Percentiles rank a stretch among this genome's conserved stretches.
phyloP scores from a whole-genome alignment of 1,284 basidiomycete species.

The Pseudozyma sp. region DNA sequence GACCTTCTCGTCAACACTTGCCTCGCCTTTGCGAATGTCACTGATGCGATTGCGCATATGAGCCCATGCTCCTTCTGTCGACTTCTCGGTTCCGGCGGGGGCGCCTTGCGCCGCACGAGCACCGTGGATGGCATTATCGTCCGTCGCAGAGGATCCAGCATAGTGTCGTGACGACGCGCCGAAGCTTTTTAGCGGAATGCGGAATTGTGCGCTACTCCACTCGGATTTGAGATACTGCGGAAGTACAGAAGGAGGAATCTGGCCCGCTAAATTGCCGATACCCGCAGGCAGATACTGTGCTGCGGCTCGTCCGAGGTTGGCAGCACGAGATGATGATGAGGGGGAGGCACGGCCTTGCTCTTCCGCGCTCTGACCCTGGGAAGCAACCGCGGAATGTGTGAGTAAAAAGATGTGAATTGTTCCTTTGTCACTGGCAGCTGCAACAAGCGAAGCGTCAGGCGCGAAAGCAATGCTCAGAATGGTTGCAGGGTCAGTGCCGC shows the following conservation, averaged over 20 bases:
- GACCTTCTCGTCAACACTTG: slow-evolving; percentile 54
- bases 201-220: slow-evolving; percentile 61
- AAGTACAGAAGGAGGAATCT: slow-evolving; percentile 52
- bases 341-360: neutral
- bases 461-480: slow-evolving; percentile 60
- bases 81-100: slow-evolving; percentile 34
- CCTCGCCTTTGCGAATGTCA: slow-evolving; percentile 59
- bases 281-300: slow-evolving; percentile 47
- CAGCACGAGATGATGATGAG: slow-evolving; percentile 17
- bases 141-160: slow-evolving; percentile 6
- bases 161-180: slow-evolving; percentile 37
- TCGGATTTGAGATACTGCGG: slow-evolving; percentile 60
- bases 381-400: neutral
- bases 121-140: slow-evolving; percentile 16
- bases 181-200: slow-evolving; percentile 57
- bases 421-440: slow-evolving; percentile 63
- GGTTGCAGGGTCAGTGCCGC: slow-evolving; percentile 56
- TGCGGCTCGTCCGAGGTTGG: slow-evolving; percentile 33
- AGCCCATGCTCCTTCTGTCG: slow-evolving; percentile 62
- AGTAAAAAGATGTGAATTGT: slow-evolving; percentile 62
- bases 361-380: neutral
- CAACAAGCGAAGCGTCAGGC: slow-evolving; percentile 48
- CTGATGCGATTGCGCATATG: slow-evolving; percentile 56
- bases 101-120: slow-evolving; percentile 1
- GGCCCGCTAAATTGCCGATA: slow-evolving; percentile 42